A percentile compares a stretch with the other conserved stretches of the same genome.
These are phyloP conservation scores for Plasmodium adleri DNA, from an alignment of 169 alveolate species.

Conservation along the genomic window DNA sequence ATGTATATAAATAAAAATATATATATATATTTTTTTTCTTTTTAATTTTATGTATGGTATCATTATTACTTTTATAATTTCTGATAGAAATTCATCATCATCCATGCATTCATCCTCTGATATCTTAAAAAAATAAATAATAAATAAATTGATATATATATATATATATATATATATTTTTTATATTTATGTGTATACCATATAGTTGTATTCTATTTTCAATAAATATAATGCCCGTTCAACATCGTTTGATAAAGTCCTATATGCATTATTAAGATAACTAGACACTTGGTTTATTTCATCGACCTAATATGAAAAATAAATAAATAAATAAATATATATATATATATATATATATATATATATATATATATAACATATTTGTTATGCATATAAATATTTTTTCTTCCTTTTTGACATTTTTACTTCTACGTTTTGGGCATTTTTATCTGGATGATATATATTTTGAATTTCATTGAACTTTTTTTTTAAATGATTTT, in stretches of 20 bases:
- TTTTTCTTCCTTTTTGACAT: neutral
- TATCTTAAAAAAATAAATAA: conserved; percentile 21
- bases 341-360: neutral
- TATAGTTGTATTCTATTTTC: conserved; percentile 31
- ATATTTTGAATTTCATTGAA: conserved; percentile 62
- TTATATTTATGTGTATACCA: conserved; percentile 6
- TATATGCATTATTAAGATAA: conserved; percentile 62
- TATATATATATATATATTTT: too few species aligned
- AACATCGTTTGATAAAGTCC: conserved; percentile 23
- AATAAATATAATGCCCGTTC: conserved; percentile 52
- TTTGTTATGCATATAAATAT: neutral
- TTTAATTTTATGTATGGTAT: too few species aligned
- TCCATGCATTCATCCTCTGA: conserved; percentile 57
- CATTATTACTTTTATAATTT: conserved; percentile 19
- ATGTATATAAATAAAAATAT: neutral
- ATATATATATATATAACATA: neutral
- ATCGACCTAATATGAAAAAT: conserved; percentile 11
- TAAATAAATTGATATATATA: neutral
- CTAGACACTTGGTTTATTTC: conserved; percentile 67
- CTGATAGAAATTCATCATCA: conserved; percentile 52
- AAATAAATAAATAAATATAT: neutral
- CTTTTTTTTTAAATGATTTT: conserved; percentile 41
- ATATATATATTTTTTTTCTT: too few species aligned
- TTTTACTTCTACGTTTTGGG: conserved; percentile 29
- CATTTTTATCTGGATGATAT: conserved; percentile 51